Evolutionary conservation across 2,329 filamentous ascomycete genomes (phyloP).

Genomic region (Xylaria sp.): DNA sequence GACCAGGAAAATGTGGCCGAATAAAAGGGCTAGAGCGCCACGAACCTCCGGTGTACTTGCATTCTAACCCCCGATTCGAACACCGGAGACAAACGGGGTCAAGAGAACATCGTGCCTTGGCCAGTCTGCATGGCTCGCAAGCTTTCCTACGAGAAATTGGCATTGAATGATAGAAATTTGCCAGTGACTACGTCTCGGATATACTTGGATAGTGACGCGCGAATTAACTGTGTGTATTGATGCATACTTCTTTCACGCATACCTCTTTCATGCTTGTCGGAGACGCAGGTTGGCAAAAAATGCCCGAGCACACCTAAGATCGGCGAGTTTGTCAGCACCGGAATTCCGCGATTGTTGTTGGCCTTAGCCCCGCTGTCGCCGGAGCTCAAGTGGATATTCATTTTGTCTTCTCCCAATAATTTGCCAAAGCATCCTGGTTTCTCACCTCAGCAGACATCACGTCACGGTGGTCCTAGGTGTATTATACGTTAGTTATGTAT

Average conservation of each 20-base stretch:
- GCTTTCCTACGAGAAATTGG: constrained; percentile 37
- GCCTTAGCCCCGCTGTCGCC: constrained; percentile 4
- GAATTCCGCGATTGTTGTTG: constrained; percentile 15
- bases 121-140: constrained; percentile 34
- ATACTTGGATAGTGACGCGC: background rate
- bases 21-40: constrained; percentile 15
- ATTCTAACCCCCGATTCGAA: constrained; percentile 26
- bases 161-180: constrained; percentile 19
- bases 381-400: constrained; percentile 27
- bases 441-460: too few relatives aligned
- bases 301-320: background rate
- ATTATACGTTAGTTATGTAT: too few relatives aligned
- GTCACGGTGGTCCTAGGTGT: too few relatives aligned
- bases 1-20: background rate
- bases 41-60: constrained; percentile 26
- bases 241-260: background rate
- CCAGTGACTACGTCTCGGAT: background rate
- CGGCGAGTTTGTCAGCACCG: constrained; percentile 21
- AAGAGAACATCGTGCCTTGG: constrained; percentile 38
- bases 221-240: background rate
- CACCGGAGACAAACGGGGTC: constrained; percentile 33
- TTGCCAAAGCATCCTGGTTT: background rate
- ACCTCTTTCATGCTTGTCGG: background rate
- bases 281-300: background rate
- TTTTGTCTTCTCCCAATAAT: background rate